Base-by-base conservation (phyloP, 176 grass and related monocot species). In the Hordeum marinum region DNA sequence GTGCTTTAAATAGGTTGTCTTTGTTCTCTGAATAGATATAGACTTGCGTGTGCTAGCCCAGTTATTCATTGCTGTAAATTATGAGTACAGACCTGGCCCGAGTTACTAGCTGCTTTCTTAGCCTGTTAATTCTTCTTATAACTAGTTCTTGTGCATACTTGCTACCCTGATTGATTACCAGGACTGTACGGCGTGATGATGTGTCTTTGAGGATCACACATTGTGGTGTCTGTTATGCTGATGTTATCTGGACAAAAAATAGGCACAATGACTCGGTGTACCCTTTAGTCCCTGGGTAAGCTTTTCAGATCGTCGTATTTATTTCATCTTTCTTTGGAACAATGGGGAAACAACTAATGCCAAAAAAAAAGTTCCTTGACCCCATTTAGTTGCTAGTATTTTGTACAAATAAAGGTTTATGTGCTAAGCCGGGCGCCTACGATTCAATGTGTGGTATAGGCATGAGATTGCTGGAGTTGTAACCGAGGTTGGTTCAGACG, bases 381-480 rank as follows among this genome's bases (percentile, higher is more conserved):
- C 10, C n/a, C 42, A 40, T 4, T 77, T 23, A 42, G 4, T 67
- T 55, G 21, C 14, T 60, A 36, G 11, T 84, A 25, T 52, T 14
- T 50, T 68, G 41, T 35, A 68, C 17, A 20, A 4, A 34, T 68
- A 67, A 71, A 20, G 5, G 25, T 69, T 81, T 36, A 32, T n/a
- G 37, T 85, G 26, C 65, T 79, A 70, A 64, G 0, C 15, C 11
- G 3, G 4, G 34, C 84, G 46, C 81, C 58, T 39, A 62, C 20
- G 34, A 18, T 75, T 68, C 41, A 61, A 79, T 34, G 34, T 34
- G 34, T 76, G 36, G 68, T 31, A 80, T 13, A 97, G 94, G 85
- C 94, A 97, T 75, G 94, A 97, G 73, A 97, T 97, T 67, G 73
- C 76, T 81, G 94, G 94, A 79, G 80, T 94, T 70, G 91, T 97